Percentiles rank a stretch among this genome's conserved stretches.
Conservation (phyloP, 2,329 filamentous ascomycete species). For the Cercospora nicotianae region DNA sequence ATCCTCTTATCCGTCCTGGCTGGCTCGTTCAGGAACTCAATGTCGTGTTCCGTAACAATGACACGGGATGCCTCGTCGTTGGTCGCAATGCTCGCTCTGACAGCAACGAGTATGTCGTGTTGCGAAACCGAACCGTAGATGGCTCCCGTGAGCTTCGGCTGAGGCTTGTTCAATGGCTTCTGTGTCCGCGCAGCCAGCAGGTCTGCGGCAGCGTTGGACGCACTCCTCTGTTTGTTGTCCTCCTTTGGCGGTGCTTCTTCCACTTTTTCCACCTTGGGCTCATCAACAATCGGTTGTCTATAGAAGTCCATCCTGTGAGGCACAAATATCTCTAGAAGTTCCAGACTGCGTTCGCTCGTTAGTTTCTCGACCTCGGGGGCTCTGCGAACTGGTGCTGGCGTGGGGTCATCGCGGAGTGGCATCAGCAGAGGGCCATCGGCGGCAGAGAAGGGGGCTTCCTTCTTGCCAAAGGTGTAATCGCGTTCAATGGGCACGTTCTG, state of each 20-base stretch:
- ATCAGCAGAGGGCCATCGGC: constrained; percentile 5
- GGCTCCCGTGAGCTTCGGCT: constrained; percentile 30
- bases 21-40: constrained; percentile 48
- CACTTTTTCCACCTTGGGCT: constrained; percentile 11
- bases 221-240: constrained; percentile 22
- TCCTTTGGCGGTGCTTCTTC: constrained; percentile 13
- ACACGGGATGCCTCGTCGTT: constrained; percentile 55
- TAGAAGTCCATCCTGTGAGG: constrained; percentile 51
- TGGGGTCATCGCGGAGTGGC: constrained; percentile 22
- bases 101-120: constrained; percentile 51
- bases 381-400: constrained; percentile 19
- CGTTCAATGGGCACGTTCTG: constrained; percentile 49
- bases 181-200: constrained; percentile 33
- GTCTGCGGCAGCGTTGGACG: constrained; percentile 33
- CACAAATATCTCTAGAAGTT: constrained; percentile 52
- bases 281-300: constrained; percentile 44
- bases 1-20: constrained; percentile 44
- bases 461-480: constrained; percentile 47
- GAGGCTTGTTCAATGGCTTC: constrained; percentile 17
- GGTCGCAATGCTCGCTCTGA: constrained; percentile 51
- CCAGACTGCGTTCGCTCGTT: constrained; percentile 46
- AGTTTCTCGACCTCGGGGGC: constrained; percentile 42
- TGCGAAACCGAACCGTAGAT: constrained; percentile 59
- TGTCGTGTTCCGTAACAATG: constrained; percentile 51
- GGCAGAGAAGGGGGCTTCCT: constrained; percentile 8